These are phyloP conservation scores for Talaromyces pinophilus DNA, from an alignment of 2,329 filamentous ascomycete genomes.

Conservation along the genomic window DNA sequence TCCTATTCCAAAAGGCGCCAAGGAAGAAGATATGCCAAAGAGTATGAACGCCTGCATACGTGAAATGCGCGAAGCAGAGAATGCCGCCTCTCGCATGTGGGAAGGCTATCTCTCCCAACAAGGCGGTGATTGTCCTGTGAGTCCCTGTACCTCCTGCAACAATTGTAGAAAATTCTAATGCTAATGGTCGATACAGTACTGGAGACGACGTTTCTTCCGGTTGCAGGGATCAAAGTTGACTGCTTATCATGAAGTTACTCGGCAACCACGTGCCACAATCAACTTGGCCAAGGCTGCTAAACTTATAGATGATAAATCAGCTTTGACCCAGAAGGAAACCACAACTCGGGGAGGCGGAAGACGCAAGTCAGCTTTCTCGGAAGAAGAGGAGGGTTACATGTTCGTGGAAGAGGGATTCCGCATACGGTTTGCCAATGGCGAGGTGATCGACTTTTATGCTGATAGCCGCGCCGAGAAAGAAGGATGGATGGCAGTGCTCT, in stretches of 20 bases:
- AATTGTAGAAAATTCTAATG: constrained; percentile 32
- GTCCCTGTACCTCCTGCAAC: constrained; percentile 40
- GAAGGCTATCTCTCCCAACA: constrained; percentile 94
- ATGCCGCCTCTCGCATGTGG: constrained; percentile 72
- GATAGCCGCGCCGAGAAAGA: constrained; percentile 86
- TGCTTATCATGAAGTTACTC: constrained; percentile 92
- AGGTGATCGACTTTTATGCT: constrained; percentile 98
- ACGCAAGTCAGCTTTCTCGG: constrained; percentile 91
- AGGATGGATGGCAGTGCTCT: constrained; percentile 87
- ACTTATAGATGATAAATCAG: constrained; percentile 85
- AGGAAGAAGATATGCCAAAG: constrained; percentile 97
- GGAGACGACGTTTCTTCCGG: constrained; percentile 97
- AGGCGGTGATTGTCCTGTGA: constrained; percentile 94
- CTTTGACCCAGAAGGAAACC: constrained; percentile 80
- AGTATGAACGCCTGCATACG: constrained; percentile 97
- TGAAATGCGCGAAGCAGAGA: constrained; percentile 88
- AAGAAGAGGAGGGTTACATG: constrained; percentile 99
- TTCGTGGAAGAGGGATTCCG: constrained; percentile 99
- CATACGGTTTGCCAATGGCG: constrained; percentile 96
- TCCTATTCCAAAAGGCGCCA: constrained; percentile 80
- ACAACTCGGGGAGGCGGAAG: constrained; percentile 74
- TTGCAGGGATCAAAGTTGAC: constrained; percentile 87
- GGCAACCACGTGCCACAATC: constrained; percentile 94
- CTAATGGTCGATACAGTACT: constrained; percentile 66
- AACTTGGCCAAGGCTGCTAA: constrained; percentile 91